phyloP scores from a whole-genome alignment of 192 early-diverging fungal species.

The Coemansia sp. region DNA sequence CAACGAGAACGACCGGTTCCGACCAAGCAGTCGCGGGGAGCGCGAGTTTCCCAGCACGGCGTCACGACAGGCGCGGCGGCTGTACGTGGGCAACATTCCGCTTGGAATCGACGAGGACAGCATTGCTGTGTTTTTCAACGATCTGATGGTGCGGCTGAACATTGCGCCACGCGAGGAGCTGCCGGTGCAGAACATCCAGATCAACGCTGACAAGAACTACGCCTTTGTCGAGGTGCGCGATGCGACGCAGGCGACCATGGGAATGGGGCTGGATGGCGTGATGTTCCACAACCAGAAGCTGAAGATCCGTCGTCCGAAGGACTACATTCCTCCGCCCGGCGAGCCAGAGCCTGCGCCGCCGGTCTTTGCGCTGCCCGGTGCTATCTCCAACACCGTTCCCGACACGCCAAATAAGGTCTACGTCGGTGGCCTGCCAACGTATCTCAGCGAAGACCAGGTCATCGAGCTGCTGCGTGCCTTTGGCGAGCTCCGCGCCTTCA shows the following conservation, averaged over 20 bases:
- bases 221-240: constrained; percentile 95
- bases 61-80: constrained; percentile 75
- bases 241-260: constrained; percentile 84
- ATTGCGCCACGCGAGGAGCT: constrained; percentile 67
- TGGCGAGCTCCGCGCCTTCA: constrained; percentile 90
- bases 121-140: constrained; percentile 84
- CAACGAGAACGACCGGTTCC: constrained; percentile 52
- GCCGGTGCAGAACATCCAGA: constrained; percentile 78
- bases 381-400: constrained; percentile 86
- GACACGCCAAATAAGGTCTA: constrained; percentile 94
- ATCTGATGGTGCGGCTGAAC: constrained; percentile 75
- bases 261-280: constrained; percentile 92
- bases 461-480: constrained; percentile 91
- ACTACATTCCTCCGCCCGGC: constrained; percentile 68
- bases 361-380: constrained; percentile 67
- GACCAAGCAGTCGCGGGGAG: constrained; percentile 47
- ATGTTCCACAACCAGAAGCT: constrained; percentile 78
- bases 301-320: constrained; percentile 93
- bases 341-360: constrained; percentile 64
- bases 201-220: constrained; percentile 93
- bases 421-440: constrained; percentile 87
- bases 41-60: constrained; percentile 53
- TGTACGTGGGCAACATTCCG: constrained; percentile 94
- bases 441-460: constrained; percentile 90
- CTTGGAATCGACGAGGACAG: constrained; percentile 67